Evolutionary conservation across 768 basidiomycete species (phyloP).

Genomic region (Lentinus brumalis): DNA sequence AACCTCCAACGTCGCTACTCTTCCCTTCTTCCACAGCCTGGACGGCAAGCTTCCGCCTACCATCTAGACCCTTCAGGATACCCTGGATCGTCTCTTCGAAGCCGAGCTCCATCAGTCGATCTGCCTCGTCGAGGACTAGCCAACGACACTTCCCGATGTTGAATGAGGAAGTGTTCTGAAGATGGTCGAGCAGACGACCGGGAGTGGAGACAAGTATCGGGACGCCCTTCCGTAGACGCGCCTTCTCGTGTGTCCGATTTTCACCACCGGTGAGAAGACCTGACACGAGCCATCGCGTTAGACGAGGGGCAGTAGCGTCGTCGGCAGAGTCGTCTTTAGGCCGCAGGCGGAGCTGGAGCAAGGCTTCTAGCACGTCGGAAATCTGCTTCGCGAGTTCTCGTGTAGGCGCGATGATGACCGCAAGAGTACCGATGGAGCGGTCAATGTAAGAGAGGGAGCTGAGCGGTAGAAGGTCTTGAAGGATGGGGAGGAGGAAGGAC

Average conservation of each 20-base stretch:
- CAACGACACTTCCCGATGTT: conserved; percentile 92
- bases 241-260: conserved; percentile 93
- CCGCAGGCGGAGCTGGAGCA: conserved; percentile 77
- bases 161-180: conserved; percentile 93
- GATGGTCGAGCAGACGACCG: conserved; percentile 91
- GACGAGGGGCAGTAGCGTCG: conserved; percentile 42
- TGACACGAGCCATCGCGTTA: conserved; percentile 93
- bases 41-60: conserved; percentile 69
- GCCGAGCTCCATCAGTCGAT: conserved; percentile 96
- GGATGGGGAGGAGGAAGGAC: conserved; percentile 90
- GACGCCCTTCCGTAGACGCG: conserved; percentile 88
- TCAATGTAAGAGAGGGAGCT: conserved; percentile 92
- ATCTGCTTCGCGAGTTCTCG: conserved; percentile 97
- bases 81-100: conserved; percentile 95
- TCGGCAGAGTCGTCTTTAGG: conserved; percentile 56
- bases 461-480: conserved; percentile 91
- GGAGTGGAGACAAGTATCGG: conserved; percentile 97
- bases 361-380: conserved; percentile 85
- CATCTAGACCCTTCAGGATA: conserved; percentile 86
- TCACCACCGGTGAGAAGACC: conserved; percentile 94
- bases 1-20: conserved; percentile 74
- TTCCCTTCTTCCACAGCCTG: conserved; percentile 69
- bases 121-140: conserved; percentile 97
- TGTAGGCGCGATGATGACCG: conserved; percentile 93
- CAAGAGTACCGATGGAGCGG: conserved; percentile 91